Evolutionary conservation across 371 early-diverging fungal species (phyloP), one percentile per base, ranked within the genome.

Genomic region (Lichtheimia ramosa): DNA sequence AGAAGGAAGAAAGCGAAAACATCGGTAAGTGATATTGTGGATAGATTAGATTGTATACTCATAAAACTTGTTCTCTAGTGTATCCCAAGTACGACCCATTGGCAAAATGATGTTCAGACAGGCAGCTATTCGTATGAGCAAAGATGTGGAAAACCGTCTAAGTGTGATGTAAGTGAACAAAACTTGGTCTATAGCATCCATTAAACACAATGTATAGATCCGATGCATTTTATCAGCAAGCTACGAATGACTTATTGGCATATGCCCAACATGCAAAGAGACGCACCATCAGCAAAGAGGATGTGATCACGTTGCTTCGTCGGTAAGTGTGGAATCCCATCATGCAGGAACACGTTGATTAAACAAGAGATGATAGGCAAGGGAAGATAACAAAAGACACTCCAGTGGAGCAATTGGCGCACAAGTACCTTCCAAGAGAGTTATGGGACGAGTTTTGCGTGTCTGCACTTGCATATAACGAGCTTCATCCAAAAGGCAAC

Each of bases 181-280:
- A 6, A 4, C 8, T 8, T 6, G 2, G 10, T 34, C 34, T 4
- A 34, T 8, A 34, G 34, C 10, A 2, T 34, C 34, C 34, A 34
- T 34, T 34, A 34, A 34, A 54, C 54, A 21, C 21, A 8, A 56
- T 42, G 42, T 28, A 16, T 46, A 73, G 73, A 20, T 56, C 66
- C 18, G 63, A 73, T 15, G 8, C 59, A 46, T 74, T 68, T 28
- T 66, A 70, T 53, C 66, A 68, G 15, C 74, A 74, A 49, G 43
- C 64, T 20, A 48, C 59, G 10, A 54, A 64, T 24, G 65, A 68
- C 24, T 52, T 74, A 25, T 40, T 49, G 2, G 40, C 51, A 5
- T 63, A 68, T 60, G 65, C 74, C 3, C 48, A 65, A 8, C 61
- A 68, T 58, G 62, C 61, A 7, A 53, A 52, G 23, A 20, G 59